Evolutionary conservation across 202 grass and related monocot species (phyloP).

Genomic region (Brachypodium distachyon): DNA sequence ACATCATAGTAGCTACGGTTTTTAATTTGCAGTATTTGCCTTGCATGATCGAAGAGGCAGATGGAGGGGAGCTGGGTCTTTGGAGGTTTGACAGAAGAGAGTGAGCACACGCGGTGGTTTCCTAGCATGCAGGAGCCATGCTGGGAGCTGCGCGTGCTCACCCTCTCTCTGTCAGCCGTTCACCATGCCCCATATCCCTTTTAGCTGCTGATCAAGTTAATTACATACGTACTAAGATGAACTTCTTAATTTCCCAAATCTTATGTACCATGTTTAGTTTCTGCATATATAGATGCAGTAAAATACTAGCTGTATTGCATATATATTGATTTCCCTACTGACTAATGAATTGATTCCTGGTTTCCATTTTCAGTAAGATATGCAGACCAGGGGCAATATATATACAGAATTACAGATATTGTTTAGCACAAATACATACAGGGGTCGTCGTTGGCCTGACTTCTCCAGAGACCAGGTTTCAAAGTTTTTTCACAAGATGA

Average conservation of each 20-base stretch:
- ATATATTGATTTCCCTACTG: neutral
- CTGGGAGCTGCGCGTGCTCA: conserved; percentile 48
- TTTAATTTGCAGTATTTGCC: neutral
- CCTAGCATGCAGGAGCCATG: conserved; percentile 31
- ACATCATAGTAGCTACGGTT: neutral
- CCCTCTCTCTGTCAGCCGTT: conserved; percentile 49
- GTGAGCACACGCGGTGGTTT: conserved; percentile 79
- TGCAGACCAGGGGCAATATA: too few species aligned
- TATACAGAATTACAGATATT: too few species aligned
- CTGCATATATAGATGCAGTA: neutral
- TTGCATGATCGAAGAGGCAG: neutral
- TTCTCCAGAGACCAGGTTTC: neutral
- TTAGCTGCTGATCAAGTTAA: neutral
- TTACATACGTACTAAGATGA: neutral
- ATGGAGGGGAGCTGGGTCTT: conserved; percentile 15
- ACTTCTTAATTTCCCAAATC: neutral
- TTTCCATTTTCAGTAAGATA: conserved; percentile 1
- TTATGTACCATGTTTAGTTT: neutral
- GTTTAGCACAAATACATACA: neutral
- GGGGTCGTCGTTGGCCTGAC: neutral
- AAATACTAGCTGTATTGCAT: neutral
- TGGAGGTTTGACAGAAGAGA: conserved; percentile 80
- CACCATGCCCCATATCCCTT: conserved; percentile 16
- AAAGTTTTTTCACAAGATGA: neutral
- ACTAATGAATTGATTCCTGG: neutral